Conservation (phyloP, 2,329 filamentous ascomycete species). For the Pseudogymnoascus destructans region DNA sequence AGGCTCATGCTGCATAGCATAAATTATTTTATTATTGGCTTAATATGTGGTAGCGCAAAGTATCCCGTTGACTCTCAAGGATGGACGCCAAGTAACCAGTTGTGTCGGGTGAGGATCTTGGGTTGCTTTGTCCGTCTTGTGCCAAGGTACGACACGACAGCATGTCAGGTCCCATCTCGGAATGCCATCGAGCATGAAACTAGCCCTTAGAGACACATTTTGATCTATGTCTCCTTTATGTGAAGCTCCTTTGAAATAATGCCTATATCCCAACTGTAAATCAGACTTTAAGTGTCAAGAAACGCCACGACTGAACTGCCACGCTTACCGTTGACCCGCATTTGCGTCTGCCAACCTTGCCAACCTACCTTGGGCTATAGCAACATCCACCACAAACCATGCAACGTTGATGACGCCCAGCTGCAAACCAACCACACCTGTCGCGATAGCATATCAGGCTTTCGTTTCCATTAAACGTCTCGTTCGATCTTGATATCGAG, state of each 20-base stretch:
- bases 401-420: slow-evolving; percentile 7
- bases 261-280: not conserved
- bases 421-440: not conserved
- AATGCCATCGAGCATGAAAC: slow-evolving; percentile 8
- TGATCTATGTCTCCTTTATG: slow-evolving; percentile 1
- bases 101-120: slow-evolving; percentile 3
- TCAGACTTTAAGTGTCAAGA: not conserved
- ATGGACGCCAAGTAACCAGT: slow-evolving; percentile 1
- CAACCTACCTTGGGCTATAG: slow-evolving; percentile 1
- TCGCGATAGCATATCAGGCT: slow-evolving; percentile 3
- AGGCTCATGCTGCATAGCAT: not conserved
- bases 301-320: not conserved
- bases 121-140: slow-evolving; percentile 7
- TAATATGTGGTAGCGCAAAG: not conserved
- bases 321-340: slow-evolving; percentile 7
- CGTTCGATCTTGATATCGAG: not conserved
- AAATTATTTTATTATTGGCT: not conserved
- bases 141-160: slow-evolving; percentile 2
- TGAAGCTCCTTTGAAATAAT: slow-evolving; percentile 2
- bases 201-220: slow-evolving; percentile 1
- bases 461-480: not conserved
- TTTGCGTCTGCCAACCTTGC: slow-evolving; percentile 10
- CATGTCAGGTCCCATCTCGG: slow-evolving; percentile 6
- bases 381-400: slow-evolving; percentile 5
- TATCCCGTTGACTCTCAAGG: not conserved